Conservation (phyloP, 1,139 yeast species). For the Candida sanyaensis region DNA sequence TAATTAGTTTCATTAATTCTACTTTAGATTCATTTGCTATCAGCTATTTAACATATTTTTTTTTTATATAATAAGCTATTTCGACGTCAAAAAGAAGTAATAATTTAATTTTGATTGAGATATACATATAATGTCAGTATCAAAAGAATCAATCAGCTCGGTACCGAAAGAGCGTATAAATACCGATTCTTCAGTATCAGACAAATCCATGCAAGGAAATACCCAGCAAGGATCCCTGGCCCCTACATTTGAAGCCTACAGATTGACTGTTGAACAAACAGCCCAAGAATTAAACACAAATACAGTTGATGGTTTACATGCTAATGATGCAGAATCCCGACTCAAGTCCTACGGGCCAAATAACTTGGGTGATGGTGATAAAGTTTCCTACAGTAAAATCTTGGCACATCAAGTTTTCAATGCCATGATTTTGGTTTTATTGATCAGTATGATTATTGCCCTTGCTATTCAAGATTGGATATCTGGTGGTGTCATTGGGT, state of each 20-base stretch:
- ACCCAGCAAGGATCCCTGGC: neutral
- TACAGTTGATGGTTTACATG: constrained; percentile 48
- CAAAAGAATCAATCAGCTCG: constrained; percentile 7
- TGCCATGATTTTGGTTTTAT: constrained; percentile 77
- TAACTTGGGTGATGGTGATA: constrained; percentile 60
- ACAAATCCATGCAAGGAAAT: constrained; percentile 5
- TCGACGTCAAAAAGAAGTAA: neutral
- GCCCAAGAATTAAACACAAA: constrained; percentile 40
- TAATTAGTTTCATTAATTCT: no score
- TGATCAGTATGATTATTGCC: constrained; percentile 75
- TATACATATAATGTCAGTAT: constrained; percentile 4
- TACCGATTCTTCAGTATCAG: constrained; percentile 12
- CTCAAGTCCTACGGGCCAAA: constrained; percentile 53
- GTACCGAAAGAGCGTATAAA: constrained; percentile 6
- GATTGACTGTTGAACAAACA: constrained; percentile 36
- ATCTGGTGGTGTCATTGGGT: constrained; percentile 80
- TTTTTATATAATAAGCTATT: no score
- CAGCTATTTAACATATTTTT: no score
- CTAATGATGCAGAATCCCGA: constrained; percentile 30
- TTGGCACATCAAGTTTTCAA: constrained; percentile 72
- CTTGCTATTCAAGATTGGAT: constrained; percentile 80
- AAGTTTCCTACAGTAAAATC: constrained; percentile 58
- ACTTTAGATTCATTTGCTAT: no score
- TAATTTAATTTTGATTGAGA: neutral
- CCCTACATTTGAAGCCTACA: constrained; percentile 26